Evolutionary conservation across 805 yeast species (phyloP), one percentile per base, ranked within the genome.

Genomic region (Candida khao-thaluensis): DNA sequence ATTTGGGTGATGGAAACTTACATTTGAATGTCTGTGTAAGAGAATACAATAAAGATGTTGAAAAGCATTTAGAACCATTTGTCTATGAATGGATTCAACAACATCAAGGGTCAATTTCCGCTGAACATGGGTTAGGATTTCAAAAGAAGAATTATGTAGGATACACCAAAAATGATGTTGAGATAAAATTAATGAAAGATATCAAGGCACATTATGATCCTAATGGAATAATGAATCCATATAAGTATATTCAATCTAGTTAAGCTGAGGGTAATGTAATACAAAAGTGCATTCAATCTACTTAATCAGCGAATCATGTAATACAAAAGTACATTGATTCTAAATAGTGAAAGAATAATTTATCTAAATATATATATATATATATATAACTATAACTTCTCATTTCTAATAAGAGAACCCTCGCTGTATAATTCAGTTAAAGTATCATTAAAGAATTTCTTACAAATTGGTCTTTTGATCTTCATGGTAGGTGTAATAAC

Each of bases 91-190:
- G 90, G 84, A 85, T 93, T 39, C 55, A 76, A 63, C 53, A 62
- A 18, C 71, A 77, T 46, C 68, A 81, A 23, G 99, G 99, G 16
- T 90, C 98, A 1, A 83, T 93, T 38, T 84, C 95, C 43, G 99
- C 99, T 18, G 99, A 93, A 63, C 99, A 93, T 60, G 99, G 99
- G 11, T 72, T 93, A 42, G 99, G 99, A 0, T 87, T 93, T 77
- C 97, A 91, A 56, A 93, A 93, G 82, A 88, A 84, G 52, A 85
- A 86, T 56, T 93, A 85, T 60, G 75, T 91, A 50, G 82, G 82
- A 7, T 93, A 91, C 68, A 76, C 95, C 37, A 93, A 90, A 71
- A 77, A 78, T 47, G 80, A 74, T 9, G 66, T 69, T 37, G 90
- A 88, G 59, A 77, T 93, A 43, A 57, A 69, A 28, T 60, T 89